Evolutionary conservation across 192 early-diverging fungal species (phyloP).

Genomic region (Ambispora gerdemannii): DNA sequence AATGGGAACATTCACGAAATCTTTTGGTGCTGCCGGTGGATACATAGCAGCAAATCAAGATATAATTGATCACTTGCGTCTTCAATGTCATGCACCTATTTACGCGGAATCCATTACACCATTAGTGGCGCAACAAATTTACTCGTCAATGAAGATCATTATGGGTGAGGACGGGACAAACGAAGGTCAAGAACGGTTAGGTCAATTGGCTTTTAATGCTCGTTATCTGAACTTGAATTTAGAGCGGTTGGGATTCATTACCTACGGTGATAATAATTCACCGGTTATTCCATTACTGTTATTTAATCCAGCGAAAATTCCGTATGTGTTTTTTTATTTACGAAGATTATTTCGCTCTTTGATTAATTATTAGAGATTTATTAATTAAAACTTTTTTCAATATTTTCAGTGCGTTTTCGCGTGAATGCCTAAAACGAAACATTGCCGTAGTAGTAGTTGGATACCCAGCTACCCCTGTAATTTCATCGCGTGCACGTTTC

Average conservation of each 20-base stretch:
- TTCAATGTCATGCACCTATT: slow-evolving; percentile 76
- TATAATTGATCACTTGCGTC: slow-evolving; percentile 76
- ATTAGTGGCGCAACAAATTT: slow-evolving; percentile 86
- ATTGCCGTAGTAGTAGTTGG: slow-evolving; percentile 96
- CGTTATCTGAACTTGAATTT: slow-evolving; percentile 79
- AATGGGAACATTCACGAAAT: slow-evolving; percentile 99
- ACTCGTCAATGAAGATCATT: slow-evolving; percentile 86
- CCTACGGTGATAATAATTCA: slow-evolving; percentile 80
- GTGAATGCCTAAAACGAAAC: slow-evolving; percentile 82
- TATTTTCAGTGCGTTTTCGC: slow-evolving; percentile 74
- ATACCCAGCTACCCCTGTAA: slow-evolving; percentile 97
- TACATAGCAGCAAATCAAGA: slow-evolving; percentile 78
- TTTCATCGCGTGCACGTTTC: slow-evolving; percentile 90
- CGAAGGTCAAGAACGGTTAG: slow-evolving; percentile 80
- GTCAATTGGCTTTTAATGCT: slow-evolving; percentile 82
- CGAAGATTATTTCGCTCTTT: neutral
- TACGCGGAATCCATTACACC: slow-evolving; percentile 90
- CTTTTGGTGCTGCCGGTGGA: slow-evolving; percentile 95
- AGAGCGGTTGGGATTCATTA: slow-evolving; percentile 89
- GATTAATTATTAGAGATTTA: neutral
- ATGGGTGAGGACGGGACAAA: slow-evolving; percentile 86
- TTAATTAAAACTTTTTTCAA: neutral
- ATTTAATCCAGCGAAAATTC: slow-evolving; percentile 94
- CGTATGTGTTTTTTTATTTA: slow-evolving; percentile 33
- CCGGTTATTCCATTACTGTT: slow-evolving; percentile 91